Evolutionary conservation across 176 grass and related monocot species (phyloP), one percentile per base, ranked within the genome.

Genomic region (Zea mays): DNA sequence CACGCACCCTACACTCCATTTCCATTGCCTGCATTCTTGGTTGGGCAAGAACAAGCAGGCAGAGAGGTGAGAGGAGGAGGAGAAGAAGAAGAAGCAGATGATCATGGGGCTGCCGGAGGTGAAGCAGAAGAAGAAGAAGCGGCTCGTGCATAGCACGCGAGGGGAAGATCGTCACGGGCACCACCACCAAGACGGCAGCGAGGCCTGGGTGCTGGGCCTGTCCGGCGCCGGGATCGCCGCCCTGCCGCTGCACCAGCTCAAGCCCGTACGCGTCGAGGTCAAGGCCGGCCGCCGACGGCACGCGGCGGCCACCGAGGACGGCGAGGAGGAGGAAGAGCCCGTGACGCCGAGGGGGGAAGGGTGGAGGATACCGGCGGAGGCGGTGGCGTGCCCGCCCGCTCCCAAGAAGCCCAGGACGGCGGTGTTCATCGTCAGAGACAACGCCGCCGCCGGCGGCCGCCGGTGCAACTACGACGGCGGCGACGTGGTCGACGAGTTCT

Each of bases 351-450:
- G 36, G 16, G 86, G 77, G 10, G 41, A 81, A 44, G 82, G 47
- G 10, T 85, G 82, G 48, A 85, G 57, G 58, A 72, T 88, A 14
- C 82, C 77, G 8, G n/a, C 39, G 0, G 77, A 81, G 65, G 77
- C 82, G 48, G 11, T 36, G 48, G 72, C 82, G 65, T 88, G 86
- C 65, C 86, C 86, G 0, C 86, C 86, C n/a, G 86, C 86, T 5
- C 86, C 86, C 10, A 88, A 88, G 86, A 88, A 88, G 72, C 57
- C 82, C 7, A 76, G 81, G 41, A 77, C 41, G 72, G 72, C 72
- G 11, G 86, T 85, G 65, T 21, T 71, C 10, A 58, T 84, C 57
- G 2, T 71, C 48, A 57, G 50, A 17, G 7, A 51, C 50, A 35
- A 2, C 5, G 7, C 20, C 57, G 34, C 17, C 15, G 17, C 17